Base-by-base conservation (phyloP, 1,284 basidiomycete species). In the Trichosporon inkin region DNA sequence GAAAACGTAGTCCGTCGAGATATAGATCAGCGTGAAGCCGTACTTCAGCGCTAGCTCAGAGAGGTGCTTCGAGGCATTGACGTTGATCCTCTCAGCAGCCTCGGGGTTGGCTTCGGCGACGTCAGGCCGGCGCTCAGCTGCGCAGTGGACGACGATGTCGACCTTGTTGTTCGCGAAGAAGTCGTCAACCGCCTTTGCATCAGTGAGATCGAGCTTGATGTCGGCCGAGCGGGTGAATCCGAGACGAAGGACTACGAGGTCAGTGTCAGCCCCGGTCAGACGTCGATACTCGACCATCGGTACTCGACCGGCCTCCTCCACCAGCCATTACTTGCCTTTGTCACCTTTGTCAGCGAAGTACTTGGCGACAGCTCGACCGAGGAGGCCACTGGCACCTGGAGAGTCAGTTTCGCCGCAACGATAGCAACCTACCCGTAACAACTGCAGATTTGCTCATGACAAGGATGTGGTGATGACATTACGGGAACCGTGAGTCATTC, bases 371-470 rank as follows among this genome's bases (percentile, higher is more conserved):
- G 81, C 80, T 56, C 81, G 71, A 17, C 81, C 81, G 17, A 82
- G 76, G 22, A 82, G 72, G 22, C 81, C 81, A n/a, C 78, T 80
- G n/a, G 81, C 80, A 19, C 81, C 81, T 69, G 72, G 11, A n/a
- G 3, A 6, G 55, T 61, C 53, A 63, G 62, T 10, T 17, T 11
- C 13, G 13, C 13, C 5, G 17, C 22, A 3, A 3, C 5, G 7
- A 0, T 0, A 6, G n/a, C 24, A 10, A n/a, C 67, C 6, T 37
- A 71, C 70, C 70, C 3, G 70, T 72, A 36, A 72, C 60, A 7
- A 67, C 67, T 28, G 68, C 69, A 5, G 55, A 62, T 57, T 68
- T 70, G 44, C 24, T 58, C 56, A 49, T 53, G 39, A 13, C n/a
- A 13, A 10, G 28, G 13, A 4, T 6, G 22, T 49, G 24, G 24